phyloP scores from a whole-genome alignment of 768 basidiomycete genomes.

The Wakefieldia striispora region DNA sequence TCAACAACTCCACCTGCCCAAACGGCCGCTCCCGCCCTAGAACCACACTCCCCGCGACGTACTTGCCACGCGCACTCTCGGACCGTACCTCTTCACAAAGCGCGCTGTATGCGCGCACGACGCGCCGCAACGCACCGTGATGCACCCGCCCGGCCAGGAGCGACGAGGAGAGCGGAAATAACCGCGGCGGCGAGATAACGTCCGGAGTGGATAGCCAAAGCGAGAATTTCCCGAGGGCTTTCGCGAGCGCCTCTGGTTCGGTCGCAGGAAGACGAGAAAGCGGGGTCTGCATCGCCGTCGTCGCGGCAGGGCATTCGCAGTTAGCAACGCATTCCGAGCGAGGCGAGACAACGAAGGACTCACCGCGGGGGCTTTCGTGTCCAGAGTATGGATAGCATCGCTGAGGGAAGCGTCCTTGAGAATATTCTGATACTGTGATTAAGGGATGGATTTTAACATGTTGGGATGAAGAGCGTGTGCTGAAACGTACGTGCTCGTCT shows the following conservation, averaged over 20 bases:
- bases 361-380: conserved; percentile 25
- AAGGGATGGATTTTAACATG: no score
- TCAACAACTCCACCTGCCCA: conserved; percentile 69
- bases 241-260: conserved; percentile 59
- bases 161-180: conserved; percentile 70
- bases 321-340: background rate
- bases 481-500: conserved; percentile 75
- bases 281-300: conserved; percentile 47
- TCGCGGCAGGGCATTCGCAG: no score
- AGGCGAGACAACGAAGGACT: background rate
- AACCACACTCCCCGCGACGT: conserved; percentile 88
- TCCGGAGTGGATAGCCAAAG: conserved; percentile 81
- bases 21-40: conserved; percentile 82
- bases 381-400: conserved; percentile 21
- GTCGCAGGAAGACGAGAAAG: conserved; percentile 69
- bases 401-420: conserved; percentile 29
- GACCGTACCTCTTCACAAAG: conserved; percentile 77
- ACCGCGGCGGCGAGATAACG: conserved; percentile 76
- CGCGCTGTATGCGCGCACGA: conserved; percentile 67
- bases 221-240: conserved; percentile 69
- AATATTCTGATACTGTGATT: conserved; percentile 18
- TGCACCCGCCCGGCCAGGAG: conserved; percentile 70
- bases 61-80: conserved; percentile 55
- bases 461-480: background rate
- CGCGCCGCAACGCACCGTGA: conserved; percentile 62